Percentiles rank a stretch among this genome's conserved stretches.
Evolutionary conservation across 345 rosid genomes (phyloP).

Genomic region (Crucihimalaya himalaica): DNA sequence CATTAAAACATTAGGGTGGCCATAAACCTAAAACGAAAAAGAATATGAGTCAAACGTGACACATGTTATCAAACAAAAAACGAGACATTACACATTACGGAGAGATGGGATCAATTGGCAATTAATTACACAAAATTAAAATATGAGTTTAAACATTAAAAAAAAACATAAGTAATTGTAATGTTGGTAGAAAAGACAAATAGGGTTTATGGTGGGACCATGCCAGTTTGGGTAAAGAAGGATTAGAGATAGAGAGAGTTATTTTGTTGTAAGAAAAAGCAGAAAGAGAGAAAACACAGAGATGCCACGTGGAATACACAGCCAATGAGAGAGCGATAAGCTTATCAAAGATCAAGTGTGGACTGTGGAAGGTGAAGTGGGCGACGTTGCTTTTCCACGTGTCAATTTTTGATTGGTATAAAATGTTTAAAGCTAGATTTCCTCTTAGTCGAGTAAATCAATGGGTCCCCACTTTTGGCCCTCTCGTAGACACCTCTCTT

Average conservation of each 20-base stretch:
- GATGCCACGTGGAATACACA: background rate
- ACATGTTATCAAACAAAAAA: background rate
- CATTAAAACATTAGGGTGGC: background rate
- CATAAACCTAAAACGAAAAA: background rate
- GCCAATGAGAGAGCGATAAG: constrained; percentile 44
- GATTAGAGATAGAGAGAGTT: background rate
- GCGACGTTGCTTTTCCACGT: constrained; percentile 38
- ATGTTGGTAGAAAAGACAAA: constrained; percentile 30
- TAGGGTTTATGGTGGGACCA: constrained; percentile 5
- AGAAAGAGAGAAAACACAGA: background rate
- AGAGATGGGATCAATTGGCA: constrained; percentile 1
- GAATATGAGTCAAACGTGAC: background rate
- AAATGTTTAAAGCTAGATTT: constrained; percentile 30
- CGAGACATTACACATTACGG: background rate
- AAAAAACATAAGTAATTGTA: background rate
- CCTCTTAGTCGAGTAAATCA: constrained; percentile 14
- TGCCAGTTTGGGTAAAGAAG: constrained; percentile 32
- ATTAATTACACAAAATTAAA: background rate
- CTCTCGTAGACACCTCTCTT: constrained; percentile 18
- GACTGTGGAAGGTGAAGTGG: constrained; percentile 33
- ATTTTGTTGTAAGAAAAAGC: background rate
- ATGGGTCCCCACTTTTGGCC: too few species aligned
- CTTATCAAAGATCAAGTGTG: constrained; percentile 36
- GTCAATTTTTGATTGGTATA: background rate
- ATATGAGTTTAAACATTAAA: background rate